Base-by-base conservation (phyloP, 2,329 filamentous ascomycete species). In the Fusarium sp. region DNA sequence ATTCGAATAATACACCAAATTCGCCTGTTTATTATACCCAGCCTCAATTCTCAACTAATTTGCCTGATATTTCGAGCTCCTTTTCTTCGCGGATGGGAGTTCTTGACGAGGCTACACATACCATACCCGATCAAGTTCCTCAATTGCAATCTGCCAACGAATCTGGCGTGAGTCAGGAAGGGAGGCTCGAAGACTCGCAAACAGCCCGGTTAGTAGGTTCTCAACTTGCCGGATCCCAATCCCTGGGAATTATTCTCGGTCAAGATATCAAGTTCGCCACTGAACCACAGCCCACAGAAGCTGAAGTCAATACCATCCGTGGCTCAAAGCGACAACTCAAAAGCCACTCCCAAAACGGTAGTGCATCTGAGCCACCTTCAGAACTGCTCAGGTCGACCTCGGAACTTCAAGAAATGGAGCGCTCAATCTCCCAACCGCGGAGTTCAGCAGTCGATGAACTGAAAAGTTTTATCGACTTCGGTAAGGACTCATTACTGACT, bases 181-280 rank as follows among this genome's bases (percentile, higher is more conserved):
- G 24, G 19, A 42, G 28, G 15, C 34, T 30, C 19, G 45, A 58
- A 32, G 69, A 67, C 44, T 73, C 68, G 39, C 76, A 75, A 58
- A 76, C 72, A 53, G 73, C 75, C 39, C 77, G 77, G 46, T 44
- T 73, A n/a, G 39, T 73, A n/a, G 38, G 73, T 17, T 46, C 43
- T 28, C 62, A 24, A 20, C 56, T 48, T 17, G 72, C 71, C 11
- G 55, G 68, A 11, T 53, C 56, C 19, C 64, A 53, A 26, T 42
- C 55, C 7, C 61, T 61, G 28, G 59, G 53, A 17, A 57, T 69
- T 19, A 57, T 42, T 21, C 54, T 61, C 9, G 71, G 65, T 19
- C 57, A 55, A 34, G 28, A 47, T 9, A 30, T n/a, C 10, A n/a
- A 10, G 24, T 32, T n/a, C 23, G 21, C 10, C 17, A 43, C 19